These are phyloP conservation scores for Ceratocystiopsis minuta DNA, from an alignment of 2,329 filamentous ascomycete genomes.

Conservation along the genomic window DNA sequence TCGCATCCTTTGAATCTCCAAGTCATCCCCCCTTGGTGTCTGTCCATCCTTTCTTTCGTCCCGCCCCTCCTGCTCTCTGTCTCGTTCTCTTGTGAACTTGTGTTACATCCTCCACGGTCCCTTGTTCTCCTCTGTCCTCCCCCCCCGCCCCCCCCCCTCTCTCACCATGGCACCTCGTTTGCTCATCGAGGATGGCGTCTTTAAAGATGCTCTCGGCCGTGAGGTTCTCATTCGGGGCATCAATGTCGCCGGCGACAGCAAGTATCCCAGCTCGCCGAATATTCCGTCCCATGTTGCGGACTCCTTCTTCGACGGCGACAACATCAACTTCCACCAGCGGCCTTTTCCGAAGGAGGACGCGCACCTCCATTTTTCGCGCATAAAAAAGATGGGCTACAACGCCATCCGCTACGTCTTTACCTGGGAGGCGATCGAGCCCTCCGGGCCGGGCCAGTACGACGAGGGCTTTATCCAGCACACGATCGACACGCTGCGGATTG, in stretches of 20 bases:
- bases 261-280: conserved; percentile 67
- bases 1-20: too few relatives aligned
- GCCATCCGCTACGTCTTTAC: conserved; percentile 94
- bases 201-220: conserved; percentile 64
- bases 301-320: conserved; percentile 82
- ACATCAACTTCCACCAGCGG: conserved; percentile 70
- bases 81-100: background rate
- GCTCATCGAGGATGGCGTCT: conserved; percentile 67
- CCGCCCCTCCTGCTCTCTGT: too few relatives aligned
- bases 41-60: background rate
- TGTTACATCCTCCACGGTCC: background rate
- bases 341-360: conserved; percentile 76
- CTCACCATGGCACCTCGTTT: conserved; percentile 56
- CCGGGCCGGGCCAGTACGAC: conserved; percentile 80
- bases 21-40: too few relatives aligned
- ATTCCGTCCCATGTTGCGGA: conserved; percentile 61
- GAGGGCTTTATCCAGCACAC: conserved; percentile 88
- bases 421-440: conserved; percentile 95
- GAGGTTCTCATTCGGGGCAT: conserved; percentile 84
- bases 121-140: background rate
- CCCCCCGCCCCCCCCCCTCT: background rate
- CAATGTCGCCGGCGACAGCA: conserved; percentile 81
- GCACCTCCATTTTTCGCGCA: conserved; percentile 64
- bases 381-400: conserved; percentile 87
- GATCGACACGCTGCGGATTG: conserved; percentile 63